Base-by-base conservation (phyloP, 2,329 filamentous ascomycete species). In the Ceratocystis alfenasii region DNA sequence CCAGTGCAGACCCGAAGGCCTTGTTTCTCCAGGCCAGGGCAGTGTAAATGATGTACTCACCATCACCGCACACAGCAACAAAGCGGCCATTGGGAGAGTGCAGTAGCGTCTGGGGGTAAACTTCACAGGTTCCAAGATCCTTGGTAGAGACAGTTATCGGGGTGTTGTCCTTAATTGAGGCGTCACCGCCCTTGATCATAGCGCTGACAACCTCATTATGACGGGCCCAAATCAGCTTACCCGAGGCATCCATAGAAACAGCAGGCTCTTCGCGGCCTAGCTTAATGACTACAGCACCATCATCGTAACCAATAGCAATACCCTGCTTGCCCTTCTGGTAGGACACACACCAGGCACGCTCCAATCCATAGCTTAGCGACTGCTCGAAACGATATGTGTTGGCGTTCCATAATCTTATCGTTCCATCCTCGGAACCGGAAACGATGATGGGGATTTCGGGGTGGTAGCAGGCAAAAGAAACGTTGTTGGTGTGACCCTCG, bases 1-100 rank as follows among this genome's bases (percentile, higher is more conserved):
- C 94, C 64, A 97, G 79, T 5, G 93, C 94, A 50, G 90, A 92
- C 25, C 94, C 94, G 72, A 99, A 99, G 2, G 91, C 91, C 79
- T 97, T 96, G 78, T 99, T 97, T 74, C 94, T 87, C 83, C 95
- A 95, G 2, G 93, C 93, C 67, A 97, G 82, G 66, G 94, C 92
- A 33, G 94, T 97, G 79, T 97, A 97, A 72, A 97, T 96, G 75
- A 97, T 97, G 78, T 96, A 99, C 76, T 99, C 94, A 69, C 94
- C 94, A 74, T 99, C 94, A 70, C 94, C 94, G 70, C 93, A 97
- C 61, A 82, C 80, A 20, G 80, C 75, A 62, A 94, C 89, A 70
- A 94, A 94, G 68, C 91, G 86, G 63, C 91, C 91, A 71, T 99
- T 99, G 45, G 94, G 90, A n/a, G 92, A 96, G 78, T 99, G 94